These are phyloP conservation scores for Flaveria robusta DNA, from an alignment of 129 eudicot genomes.

Conservation along the genomic window DNA sequence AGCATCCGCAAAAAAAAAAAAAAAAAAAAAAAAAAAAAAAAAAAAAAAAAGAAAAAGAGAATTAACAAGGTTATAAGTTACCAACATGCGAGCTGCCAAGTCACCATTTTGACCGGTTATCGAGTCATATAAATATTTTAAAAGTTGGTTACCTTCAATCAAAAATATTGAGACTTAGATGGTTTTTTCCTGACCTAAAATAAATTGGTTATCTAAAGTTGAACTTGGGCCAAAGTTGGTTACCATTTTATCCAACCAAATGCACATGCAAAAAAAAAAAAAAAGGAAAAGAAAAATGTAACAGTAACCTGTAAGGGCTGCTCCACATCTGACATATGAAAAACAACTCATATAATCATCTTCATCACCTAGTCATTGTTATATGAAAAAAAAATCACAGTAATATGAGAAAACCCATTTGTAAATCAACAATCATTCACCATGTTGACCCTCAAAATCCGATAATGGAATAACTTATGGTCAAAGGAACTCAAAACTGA, in stretches of 20 bases:
- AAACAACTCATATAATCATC: conserved; percentile 60
- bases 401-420: conserved; percentile 3
- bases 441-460: not conserved
- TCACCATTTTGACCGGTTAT: not conserved
- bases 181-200: not conserved
- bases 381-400: conserved; percentile 23
- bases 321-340: conserved; percentile 75
- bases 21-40: not conserved
- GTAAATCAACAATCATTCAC: not conserved
- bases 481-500: conserved; percentile 27
- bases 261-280: not conserved
- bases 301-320: conserved; percentile 72
- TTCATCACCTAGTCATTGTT: conserved; percentile 51
- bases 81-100: not conserved
- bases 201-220: not conserved
- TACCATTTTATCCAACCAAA: not conserved
- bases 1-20: not conserved
- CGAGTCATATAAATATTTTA: not conserved
- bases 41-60: not conserved
- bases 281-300: not conserved
- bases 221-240: not conserved
- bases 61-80: not conserved
- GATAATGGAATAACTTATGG: conserved; percentile 16
- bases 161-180: not conserved
- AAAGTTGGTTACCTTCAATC: not conserved